These are phyloP conservation scores for Elsinoe ampelina DNA, from an alignment of 2,329 filamentous ascomycete genomes.

Conservation along the genomic window DNA sequence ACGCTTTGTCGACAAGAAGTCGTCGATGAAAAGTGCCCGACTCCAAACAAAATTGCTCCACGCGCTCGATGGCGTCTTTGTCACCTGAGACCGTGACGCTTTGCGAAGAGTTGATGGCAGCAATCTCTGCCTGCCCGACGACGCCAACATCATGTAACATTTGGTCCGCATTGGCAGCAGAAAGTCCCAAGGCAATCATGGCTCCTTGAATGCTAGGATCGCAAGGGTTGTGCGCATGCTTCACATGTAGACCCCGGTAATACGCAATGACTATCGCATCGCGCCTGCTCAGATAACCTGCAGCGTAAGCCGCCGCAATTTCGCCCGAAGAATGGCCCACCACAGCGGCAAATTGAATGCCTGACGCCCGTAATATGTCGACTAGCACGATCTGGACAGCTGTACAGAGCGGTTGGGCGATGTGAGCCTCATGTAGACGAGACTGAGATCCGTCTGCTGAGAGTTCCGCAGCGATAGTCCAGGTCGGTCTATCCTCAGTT, in stretches of 20 bases:
- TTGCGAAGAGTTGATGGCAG: slow-evolving; percentile 32
- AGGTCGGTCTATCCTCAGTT: background rate
- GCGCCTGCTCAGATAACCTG: slow-evolving; percentile 16
- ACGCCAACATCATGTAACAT: slow-evolving; percentile 17
- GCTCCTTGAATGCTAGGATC: slow-evolving; percentile 18
- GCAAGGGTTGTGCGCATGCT: background rate
- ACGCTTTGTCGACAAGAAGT: slow-evolving; percentile 27
- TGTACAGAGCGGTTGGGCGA: slow-evolving; percentile 44
- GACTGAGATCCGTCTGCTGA: background rate
- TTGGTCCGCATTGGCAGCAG: slow-evolving; percentile 12
- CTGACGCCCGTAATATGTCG: slow-evolving; percentile 27
- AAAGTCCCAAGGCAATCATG: slow-evolving; percentile 28
- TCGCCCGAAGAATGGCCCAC: slow-evolving; percentile 28
- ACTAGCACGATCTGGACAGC: slow-evolving; percentile 45
- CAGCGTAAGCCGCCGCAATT: slow-evolving; percentile 26
- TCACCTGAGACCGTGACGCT: slow-evolving; percentile 41
- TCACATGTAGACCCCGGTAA: slow-evolving; percentile 17
- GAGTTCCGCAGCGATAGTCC: background rate
- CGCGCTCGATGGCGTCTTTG: slow-evolving; percentile 26
- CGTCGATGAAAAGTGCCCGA: slow-evolving; percentile 31
- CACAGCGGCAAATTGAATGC: slow-evolving; percentile 18
- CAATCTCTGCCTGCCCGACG: slow-evolving; percentile 20
- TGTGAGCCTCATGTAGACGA: background rate
- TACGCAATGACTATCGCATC: slow-evolving; percentile 19
- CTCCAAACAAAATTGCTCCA: slow-evolving; percentile 24